Evolutionary conservation across 768 basidiomycete genomes (phyloP).

Genomic region (Suillus hirtellus): DNA sequence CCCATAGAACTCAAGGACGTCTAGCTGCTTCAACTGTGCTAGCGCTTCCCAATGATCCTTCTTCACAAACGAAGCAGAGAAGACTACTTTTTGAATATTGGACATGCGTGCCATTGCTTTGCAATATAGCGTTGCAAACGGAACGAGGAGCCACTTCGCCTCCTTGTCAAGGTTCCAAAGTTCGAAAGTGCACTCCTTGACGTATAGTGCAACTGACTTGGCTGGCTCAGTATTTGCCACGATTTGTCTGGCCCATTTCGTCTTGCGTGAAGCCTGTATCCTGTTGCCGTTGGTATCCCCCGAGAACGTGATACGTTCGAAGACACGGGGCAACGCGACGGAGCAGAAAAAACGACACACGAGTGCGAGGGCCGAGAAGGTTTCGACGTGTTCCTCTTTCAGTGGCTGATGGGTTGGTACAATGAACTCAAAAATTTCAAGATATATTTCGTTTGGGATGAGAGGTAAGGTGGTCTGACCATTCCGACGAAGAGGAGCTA

Average conservation of each 20-base stretch:
- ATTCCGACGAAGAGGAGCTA: constrained; percentile 29
- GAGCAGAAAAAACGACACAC: constrained; percentile 47
- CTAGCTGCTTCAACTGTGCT: constrained; percentile 15
- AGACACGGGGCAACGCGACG: constrained; percentile 40
- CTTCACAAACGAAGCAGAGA: constrained; percentile 15
- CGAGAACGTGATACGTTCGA: constrained; percentile 30
- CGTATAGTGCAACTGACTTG: constrained; percentile 29
- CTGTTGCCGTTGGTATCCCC: constrained; percentile 21
- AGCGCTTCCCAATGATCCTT: constrained; percentile 19
- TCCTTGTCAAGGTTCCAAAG: background rate
- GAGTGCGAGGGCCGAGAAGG: constrained; percentile 32
- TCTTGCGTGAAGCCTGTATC: constrained; percentile 5
- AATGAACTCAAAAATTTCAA: constrained; percentile 40
- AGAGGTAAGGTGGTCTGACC: constrained; percentile 20
- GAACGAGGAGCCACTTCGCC: constrained; percentile 7
- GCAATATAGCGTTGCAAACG: constrained; percentile 7
- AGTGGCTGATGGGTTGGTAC: constrained; percentile 19
- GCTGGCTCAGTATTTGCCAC: constrained; percentile 28
- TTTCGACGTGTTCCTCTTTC: constrained; percentile 13
- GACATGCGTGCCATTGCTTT: constrained; percentile 20
- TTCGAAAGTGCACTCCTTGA: constrained; percentile 25
- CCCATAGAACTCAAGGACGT: constrained; percentile 15
- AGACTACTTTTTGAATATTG: constrained; percentile 17
- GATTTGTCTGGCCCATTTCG: constrained; percentile 29
- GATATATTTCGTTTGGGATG: constrained; percentile 48